These are phyloP conservation scores for Malbranchea zuffiana DNA, from an alignment of 2,329 filamentous ascomycete genomes.

Conservation along the genomic window DNA sequence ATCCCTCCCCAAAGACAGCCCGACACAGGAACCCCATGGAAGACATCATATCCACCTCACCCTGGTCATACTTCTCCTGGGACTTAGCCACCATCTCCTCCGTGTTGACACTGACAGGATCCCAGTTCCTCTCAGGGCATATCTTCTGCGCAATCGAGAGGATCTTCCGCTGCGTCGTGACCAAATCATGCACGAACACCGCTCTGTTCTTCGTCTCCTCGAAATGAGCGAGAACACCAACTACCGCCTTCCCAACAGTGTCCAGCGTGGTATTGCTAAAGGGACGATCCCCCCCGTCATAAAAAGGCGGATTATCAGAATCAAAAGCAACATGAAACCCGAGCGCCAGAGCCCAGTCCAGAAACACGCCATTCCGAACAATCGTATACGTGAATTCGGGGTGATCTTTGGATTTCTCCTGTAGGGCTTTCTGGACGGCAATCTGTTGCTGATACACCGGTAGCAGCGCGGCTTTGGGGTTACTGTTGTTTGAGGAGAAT, in stretches of 20 bases:
- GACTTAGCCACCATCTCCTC: slow-evolving; percentile 23
- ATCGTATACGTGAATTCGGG: slow-evolving; percentile 24
- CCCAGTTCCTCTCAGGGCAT: slow-evolving; percentile 18
- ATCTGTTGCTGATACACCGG: slow-evolving; percentile 27
- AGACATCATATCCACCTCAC: slow-evolving; percentile 22
- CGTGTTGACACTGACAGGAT: slow-evolving; percentile 12
- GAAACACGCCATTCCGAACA: slow-evolving; percentile 25
- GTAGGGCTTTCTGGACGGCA: slow-evolving; percentile 21
- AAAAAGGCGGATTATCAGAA: slow-evolving; percentile 35
- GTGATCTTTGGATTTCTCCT: slow-evolving; percentile 12
- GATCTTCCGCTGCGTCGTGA: slow-evolving; percentile 35
- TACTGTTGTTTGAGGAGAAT: slow-evolving; percentile 25
- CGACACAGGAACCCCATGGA: slow-evolving; percentile 22
- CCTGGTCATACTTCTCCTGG: not conserved
- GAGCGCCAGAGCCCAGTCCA: slow-evolving; percentile 24
- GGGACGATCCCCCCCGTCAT: slow-evolving; percentile 40
- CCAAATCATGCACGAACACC: slow-evolving; percentile 39
- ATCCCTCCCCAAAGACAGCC: slow-evolving; percentile 26
- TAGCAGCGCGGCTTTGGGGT: slow-evolving; percentile 18
- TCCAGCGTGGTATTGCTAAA: slow-evolving; percentile 42
- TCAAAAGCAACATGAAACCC: slow-evolving; percentile 37
- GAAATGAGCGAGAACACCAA: slow-evolving; percentile 39
- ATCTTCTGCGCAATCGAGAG: slow-evolving; percentile 27
- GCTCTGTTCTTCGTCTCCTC: slow-evolving; percentile 45
- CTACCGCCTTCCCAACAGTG: slow-evolving; percentile 40